phyloP scores from a whole-genome alignment of 805 yeast species.

The Candida sithepensis region DNA sequence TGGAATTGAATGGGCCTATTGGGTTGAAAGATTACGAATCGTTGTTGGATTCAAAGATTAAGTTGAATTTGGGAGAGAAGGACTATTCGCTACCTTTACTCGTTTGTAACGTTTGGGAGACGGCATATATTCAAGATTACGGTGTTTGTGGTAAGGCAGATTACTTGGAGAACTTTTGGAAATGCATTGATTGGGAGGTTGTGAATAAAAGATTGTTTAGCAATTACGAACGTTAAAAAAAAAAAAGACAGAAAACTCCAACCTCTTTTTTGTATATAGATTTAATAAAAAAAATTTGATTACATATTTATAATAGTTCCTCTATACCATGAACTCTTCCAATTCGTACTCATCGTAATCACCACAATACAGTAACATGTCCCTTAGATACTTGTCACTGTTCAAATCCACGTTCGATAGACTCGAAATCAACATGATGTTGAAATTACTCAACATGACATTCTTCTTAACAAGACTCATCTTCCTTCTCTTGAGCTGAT shows the following conservation, averaged over 20 bases:
- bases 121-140: slow-evolving; percentile 80
- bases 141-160: slow-evolving; percentile 73
- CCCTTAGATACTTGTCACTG: slow-evolving; percentile 26
- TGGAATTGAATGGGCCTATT: slow-evolving; percentile 75
- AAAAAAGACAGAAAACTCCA: too few relatives aligned
- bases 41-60: slow-evolving; percentile 34
- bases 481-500: slow-evolving; percentile 12
- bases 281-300: background rate
- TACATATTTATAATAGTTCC: too few relatives aligned
- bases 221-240: slow-evolving; percentile 13
- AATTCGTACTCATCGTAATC: slow-evolving; percentile 27
- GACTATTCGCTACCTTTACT: slow-evolving; percentile 74
- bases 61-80: slow-evolving; percentile 31
- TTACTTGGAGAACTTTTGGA: slow-evolving; percentile 74
- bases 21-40: slow-evolving; percentile 50
- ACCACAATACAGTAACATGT: slow-evolving; percentile 29
- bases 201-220: slow-evolving; percentile 42
- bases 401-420: slow-evolving; percentile 31
- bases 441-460: slow-evolving; percentile 27
- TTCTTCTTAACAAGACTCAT: slow-evolving; percentile 18
- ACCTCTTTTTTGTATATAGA: background rate
- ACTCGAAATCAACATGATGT: slow-evolving; percentile 31
- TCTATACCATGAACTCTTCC: slow-evolving; percentile 12
- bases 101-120: slow-evolving; percentile 83
- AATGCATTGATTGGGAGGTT: slow-evolving; percentile 81